phyloP scores from a whole-genome alignment of 768 basidiomycete genomes.

The Clitopilus hobsonii region DNA sequence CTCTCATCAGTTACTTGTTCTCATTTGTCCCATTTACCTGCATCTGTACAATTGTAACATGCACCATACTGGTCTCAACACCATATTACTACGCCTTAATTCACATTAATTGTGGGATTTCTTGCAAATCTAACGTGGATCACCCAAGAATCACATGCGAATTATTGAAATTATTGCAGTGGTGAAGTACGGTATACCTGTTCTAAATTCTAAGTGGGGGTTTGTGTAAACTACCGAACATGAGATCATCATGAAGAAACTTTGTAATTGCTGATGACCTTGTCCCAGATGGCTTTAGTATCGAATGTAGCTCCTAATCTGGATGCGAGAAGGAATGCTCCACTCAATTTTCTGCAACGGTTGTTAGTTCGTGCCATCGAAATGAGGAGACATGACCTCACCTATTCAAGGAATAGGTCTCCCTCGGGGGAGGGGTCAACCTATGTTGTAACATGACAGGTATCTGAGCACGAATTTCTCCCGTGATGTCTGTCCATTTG shows the following conservation, averaged over 20 bases:
- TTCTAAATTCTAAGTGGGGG: neutral
- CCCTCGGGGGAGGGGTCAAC: slow-evolving; percentile 87
- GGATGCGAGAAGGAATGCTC: slow-evolving; percentile 75
- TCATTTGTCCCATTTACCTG: too few species aligned
- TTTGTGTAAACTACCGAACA: too few species aligned
- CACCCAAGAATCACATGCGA: too few species aligned
- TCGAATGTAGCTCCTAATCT: slow-evolving; percentile 71
- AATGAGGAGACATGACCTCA: slow-evolving; percentile 21
- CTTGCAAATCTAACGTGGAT: too few species aligned
- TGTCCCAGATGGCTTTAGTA: slow-evolving; percentile 73
- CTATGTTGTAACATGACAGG: slow-evolving; percentile 88
- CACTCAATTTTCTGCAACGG: slow-evolving; percentile 65
- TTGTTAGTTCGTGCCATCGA: neutral
- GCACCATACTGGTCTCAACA: slow-evolving; percentile 19
- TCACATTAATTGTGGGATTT: too few species aligned
- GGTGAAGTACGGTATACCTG: neutral
- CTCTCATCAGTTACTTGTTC: slow-evolving; percentile 15
- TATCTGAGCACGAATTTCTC: slow-evolving; percentile 72
- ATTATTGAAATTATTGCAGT: too few species aligned
- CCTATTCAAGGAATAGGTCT: slow-evolving; percentile 95
- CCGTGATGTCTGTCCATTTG: slow-evolving; percentile 67
- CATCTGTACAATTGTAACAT: slow-evolving; percentile 5
- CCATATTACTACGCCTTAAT: too few species aligned
- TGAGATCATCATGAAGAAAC: slow-evolving; percentile 23
- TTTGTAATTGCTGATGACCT: slow-evolving; percentile 43